Conservation (phyloP, 2,329 filamentous ascomycete species). For the Epichloe elymi region DNA sequence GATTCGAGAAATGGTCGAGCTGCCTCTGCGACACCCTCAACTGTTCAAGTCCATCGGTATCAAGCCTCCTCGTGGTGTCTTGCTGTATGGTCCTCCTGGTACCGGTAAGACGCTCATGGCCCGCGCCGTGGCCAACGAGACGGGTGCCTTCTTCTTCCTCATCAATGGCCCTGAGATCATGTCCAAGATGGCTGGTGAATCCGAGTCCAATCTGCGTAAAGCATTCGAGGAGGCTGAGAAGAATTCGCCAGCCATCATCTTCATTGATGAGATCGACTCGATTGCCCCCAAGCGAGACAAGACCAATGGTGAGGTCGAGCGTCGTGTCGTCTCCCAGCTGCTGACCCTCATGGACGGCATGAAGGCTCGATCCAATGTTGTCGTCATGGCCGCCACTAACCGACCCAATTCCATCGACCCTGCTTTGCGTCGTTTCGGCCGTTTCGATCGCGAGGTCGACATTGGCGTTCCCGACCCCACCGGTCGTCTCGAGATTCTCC, state of each 20-base stretch:
- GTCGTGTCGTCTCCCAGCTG: constrained; percentile 94
- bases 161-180: constrained; percentile 99
- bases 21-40: constrained; percentile 91
- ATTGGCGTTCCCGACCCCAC: constrained; percentile 97
- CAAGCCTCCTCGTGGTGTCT: constrained; percentile 95
- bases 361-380: constrained; percentile 97
- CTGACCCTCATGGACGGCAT: constrained; percentile 98
- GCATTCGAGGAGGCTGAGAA: constrained; percentile 99
- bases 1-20: constrained; percentile 95
- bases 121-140: constrained; percentile 96
- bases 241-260: constrained; percentile 98
- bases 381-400: constrained; percentile 99
- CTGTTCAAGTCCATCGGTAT: constrained; percentile 99
- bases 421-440: constrained; percentile 91
- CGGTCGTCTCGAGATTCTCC: constrained; percentile 94
- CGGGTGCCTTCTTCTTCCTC: constrained; percentile 96
- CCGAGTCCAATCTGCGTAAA: constrained; percentile 93
- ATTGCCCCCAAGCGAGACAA: constrained; percentile 99
- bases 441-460: constrained; percentile 97
- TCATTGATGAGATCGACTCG: constrained; percentile 98
- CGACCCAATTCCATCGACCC: constrained; percentile 97
- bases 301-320: constrained; percentile 98
- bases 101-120: constrained; percentile 99
- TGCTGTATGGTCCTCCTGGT: constrained; percentile 93
- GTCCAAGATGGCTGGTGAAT: constrained; percentile 99